Percentiles rank a stretch among this genome's conserved stretches.
Conservation (phyloP, 1,139 yeast species). For the Protomyces inouyei region DNA sequence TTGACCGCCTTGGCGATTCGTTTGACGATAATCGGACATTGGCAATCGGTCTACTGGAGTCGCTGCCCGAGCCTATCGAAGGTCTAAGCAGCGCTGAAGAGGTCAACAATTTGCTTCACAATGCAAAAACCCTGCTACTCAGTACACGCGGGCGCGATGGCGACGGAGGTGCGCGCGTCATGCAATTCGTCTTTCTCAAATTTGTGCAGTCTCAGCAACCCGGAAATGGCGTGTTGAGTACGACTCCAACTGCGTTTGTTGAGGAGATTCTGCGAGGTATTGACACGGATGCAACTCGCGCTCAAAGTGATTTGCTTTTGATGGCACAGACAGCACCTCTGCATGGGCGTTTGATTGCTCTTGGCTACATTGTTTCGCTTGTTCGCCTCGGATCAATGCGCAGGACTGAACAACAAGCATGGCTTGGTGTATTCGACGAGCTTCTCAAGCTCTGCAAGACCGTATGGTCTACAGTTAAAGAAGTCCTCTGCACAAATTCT, state of each 20-base stretch:
- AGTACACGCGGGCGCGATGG: conserved; percentile 42
- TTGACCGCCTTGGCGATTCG: conserved; percentile 61
- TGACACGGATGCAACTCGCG: conserved; percentile 37
- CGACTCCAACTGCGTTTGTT: not conserved
- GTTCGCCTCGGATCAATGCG: conserved; percentile 31
- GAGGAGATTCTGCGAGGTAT: conserved; percentile 39
- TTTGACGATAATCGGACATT: conserved; percentile 67
- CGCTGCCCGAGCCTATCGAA: conserved; percentile 39
- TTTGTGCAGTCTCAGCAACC: conserved; percentile 19
- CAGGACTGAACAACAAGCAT: conserved; percentile 1
- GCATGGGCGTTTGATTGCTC: conserved; percentile 48
- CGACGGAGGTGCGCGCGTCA: conserved; percentile 70
- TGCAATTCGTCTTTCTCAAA: conserved; percentile 47
- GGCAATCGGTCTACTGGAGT: conserved; percentile 51
- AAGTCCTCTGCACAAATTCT: conserved; percentile 60
- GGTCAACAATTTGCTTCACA: conserved; percentile 35
- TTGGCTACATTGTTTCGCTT: conserved; percentile 48
- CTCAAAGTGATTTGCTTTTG: conserved; percentile 40
- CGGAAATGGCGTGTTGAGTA: not conserved
- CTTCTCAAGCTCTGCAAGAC: conserved; percentile 37
- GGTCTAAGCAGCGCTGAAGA: conserved; percentile 30
- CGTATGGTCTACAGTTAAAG: conserved; percentile 55
- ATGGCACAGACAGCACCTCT: conserved; percentile 38
- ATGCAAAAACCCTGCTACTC: conserved; percentile 34
- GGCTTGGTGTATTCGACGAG: conserved; percentile 33